Evolutionary conservation across 768 basidiomycete species (phyloP), one percentile per base, ranked within the genome.

Genomic region (Paxillus rubicundulus): DNA sequence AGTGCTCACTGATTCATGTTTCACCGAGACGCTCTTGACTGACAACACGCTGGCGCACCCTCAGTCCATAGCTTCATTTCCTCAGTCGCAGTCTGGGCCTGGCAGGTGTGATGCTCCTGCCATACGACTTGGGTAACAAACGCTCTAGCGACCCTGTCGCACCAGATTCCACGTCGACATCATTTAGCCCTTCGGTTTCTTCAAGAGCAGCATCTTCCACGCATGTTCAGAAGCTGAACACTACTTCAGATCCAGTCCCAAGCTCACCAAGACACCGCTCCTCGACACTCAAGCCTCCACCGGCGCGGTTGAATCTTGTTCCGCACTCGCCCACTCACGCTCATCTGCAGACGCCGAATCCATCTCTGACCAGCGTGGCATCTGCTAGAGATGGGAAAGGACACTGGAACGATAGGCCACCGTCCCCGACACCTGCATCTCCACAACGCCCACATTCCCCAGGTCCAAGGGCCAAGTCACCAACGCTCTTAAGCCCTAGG

Each of bases 191-290:
- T 2, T 45, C 32, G 6, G 9, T 12, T 5, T 14, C 12, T 33
- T 20, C 18, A 34, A 18, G 12, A 45, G 33, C 13, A 14, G 30
- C 18, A 34, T 12, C 17, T 38, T 38, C 37, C 8, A 38, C 37
- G 9, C 37, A 18, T 12, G 17, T 17, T 34, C 45, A 45, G 32
- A 45, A 17, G 6, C 8, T 33, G 45, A 20, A 12, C 16, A 14
- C 7, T 17, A 9, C 37, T n/a, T 38, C 17, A 38, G 37, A 38
- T 38, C 32, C 32, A 34, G 49, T 52, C 44, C 38, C 59, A 3
- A 53, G 40, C 36, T 38, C 54, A 4, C 43, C 55, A 0, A 60
- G 62, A 47, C 52, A 64, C 50, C 62, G 62, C 50, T 63, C 62
- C 40, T 43, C 60, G 16, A 61, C 60, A 0, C 41, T 61, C 34